Evolutionary conservation across 371 early-diverging fungal species (phyloP).

Genomic region (Lichtheimia corymbifera): DNA sequence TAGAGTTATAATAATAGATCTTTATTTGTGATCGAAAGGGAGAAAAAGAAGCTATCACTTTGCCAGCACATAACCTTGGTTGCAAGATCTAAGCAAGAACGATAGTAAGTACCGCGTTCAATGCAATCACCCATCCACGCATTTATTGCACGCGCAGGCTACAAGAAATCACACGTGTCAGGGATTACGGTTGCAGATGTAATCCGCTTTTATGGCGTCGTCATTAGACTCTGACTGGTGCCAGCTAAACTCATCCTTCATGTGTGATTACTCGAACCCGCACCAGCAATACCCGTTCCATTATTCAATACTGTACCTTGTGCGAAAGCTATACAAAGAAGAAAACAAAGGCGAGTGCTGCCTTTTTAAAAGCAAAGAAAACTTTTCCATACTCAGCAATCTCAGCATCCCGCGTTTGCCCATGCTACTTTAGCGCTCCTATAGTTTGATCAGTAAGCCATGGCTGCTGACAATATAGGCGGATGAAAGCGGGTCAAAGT

Average conservation of each 20-base stretch:
- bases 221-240: constrained; percentile 17
- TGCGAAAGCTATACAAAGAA: too few relatives aligned
- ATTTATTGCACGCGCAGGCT: not conserved
- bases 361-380: constrained; percentile 2
- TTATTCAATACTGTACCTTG: too few relatives aligned
- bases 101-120: not conserved
- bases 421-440: too few relatives aligned
- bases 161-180: constrained; percentile 6
- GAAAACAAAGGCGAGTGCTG: too few relatives aligned
- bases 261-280: not conserved
- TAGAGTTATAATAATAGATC: too few relatives aligned
- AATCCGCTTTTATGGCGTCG: constrained; percentile 10
- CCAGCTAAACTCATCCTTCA: constrained; percentile 19
- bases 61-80: too few relatives aligned
- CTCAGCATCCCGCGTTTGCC: too few relatives aligned
- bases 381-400: too few relatives aligned
- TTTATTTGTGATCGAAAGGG: not conserved
- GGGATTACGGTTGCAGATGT: constrained; percentile 7
- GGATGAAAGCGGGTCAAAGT: too few relatives aligned
- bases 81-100: not conserved
- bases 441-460: too few relatives aligned
- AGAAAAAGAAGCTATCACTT: not conserved
- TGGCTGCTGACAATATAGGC: too few relatives aligned
- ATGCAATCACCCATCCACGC: not conserved
- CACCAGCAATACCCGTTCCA: not conserved